phyloP scores from a whole-genome alignment of 495 filamentous ascomycete genomes.

The Trypethelium eluteriae region DNA sequence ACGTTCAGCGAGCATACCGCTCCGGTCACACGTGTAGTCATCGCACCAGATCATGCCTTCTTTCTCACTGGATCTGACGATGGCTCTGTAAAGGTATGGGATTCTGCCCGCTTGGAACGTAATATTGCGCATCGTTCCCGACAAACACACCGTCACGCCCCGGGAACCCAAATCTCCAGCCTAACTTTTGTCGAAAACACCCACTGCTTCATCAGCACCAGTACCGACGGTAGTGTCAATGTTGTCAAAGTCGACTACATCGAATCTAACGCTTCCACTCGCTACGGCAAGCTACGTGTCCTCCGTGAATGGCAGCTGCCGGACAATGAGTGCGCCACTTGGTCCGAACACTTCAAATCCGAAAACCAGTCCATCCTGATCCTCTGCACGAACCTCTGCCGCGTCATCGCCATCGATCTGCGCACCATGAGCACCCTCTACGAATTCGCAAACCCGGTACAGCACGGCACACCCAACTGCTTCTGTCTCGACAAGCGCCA shows the following conservation, averaged over 20 bases:
- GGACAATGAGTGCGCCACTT: constrained; percentile 70
- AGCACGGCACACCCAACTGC: constrained; percentile 87
- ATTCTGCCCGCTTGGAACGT: constrained; percentile 77
- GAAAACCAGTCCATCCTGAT: constrained; percentile 74
- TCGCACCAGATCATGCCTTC: constrained; percentile 87
- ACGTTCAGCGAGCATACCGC: constrained; percentile 81
- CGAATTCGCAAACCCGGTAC: constrained; percentile 76
- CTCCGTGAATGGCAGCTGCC: constrained; percentile 72
- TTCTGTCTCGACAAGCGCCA: constrained; percentile 80
- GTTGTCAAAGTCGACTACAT: constrained; percentile 78
- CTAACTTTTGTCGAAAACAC: constrained; percentile 90
- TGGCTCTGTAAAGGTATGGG: constrained; percentile 88
- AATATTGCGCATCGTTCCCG: constrained; percentile 80
- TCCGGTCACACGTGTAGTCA: constrained; percentile 71
- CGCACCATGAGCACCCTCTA: constrained; percentile 79
- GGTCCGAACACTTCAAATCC: constrained; percentile 84
- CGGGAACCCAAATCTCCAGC: constrained; percentile 64
- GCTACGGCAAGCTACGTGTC: constrained; percentile 69
- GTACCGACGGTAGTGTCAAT: constrained; percentile 83
- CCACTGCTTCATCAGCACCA: constrained; percentile 82
- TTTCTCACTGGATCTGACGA: constrained; percentile 93
- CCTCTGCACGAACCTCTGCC: constrained; percentile 77
- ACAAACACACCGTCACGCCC: constrained; percentile 72
- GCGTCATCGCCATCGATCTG: constrained; percentile 76
- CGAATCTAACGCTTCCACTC: constrained; percentile 47